Evolutionary conservation across 2,329 filamentous ascomycete species (phyloP), one percentile per base, ranked within the genome.

Genomic region (Aspergillus chevalieri): DNA sequence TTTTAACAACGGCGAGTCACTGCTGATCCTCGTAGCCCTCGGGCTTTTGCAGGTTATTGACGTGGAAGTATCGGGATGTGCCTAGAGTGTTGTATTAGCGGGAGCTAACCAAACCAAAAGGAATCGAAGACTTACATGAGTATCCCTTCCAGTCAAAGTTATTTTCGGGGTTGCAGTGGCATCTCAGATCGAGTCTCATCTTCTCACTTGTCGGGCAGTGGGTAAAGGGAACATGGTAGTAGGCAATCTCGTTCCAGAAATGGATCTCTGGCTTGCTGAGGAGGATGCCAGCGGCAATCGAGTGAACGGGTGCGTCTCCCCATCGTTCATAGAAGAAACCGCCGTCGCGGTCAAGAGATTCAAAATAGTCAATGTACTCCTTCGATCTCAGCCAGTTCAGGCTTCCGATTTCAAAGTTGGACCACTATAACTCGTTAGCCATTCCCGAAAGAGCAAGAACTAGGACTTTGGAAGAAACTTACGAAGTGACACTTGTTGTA

Each of bases 121-220:
- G 21, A 33, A 4, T 38, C 22, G 28, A 22, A 3, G 10, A 36
- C 88, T 77, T 82, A 94, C 91, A 97, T 68, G 89, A 95, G 70
- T 96, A 97, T 47, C 88, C 87, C 73, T 95, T 96, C 94, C 94
- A 98, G 73, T 98, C 93, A 78, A 98, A 98, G 77, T 98, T 98
- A 52, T 97, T 88, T 64, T 86, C 85, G 6, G 93, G 92, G 65
- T 98, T 90, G 75, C 93, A 98, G 71, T 91, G 86, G 72, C 93
- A 98, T 68, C 88, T 91, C 58, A 92, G 82, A 58, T 95, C 86
- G 48, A 91, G 71, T 57, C 91, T 83, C 47, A 81, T 83, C 73
- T 95, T 80, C 73, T 97, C 89, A 48, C 86, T 87, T 0, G 90
- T 95, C 2, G 93, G 93, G 72, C 93, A 98, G 73, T 98, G 93